A percentile compares a stretch with the other conserved stretches of the same genome.
Evolutionary conservation across 2,329 filamentous ascomycete species (phyloP).

Genomic region (Ascochyta koolunga): DNA sequence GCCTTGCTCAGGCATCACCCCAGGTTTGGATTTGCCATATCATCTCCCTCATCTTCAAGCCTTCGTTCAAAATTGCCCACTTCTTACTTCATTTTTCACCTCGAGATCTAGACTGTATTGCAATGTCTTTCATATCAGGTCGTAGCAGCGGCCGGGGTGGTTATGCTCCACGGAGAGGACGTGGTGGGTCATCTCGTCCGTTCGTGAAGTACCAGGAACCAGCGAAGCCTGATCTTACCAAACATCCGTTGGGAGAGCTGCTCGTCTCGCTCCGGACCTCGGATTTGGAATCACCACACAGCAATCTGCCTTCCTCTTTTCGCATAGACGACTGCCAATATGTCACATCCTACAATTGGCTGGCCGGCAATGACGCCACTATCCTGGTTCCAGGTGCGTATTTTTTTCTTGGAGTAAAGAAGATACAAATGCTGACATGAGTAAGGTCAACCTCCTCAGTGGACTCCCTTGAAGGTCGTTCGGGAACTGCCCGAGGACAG

Average conservation of each 20-base stretch:
- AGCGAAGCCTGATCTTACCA: conserved; percentile 30
- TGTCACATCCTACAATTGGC: conserved; percentile 62
- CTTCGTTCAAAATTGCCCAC: no score
- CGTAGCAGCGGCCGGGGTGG: conserved; percentile 23
- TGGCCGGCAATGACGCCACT: conserved; percentile 43
- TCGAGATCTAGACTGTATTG: background rate
- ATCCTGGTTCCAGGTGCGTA: conserved; percentile 45
- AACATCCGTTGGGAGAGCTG: conserved; percentile 40
- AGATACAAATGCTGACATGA: conserved; percentile 3
- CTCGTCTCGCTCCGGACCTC: conserved; percentile 25
- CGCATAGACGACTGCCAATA: conserved; percentile 51
- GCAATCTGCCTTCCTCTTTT: background rate
- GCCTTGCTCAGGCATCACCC: conserved; percentile 33
- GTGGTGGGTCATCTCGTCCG: conserved; percentile 18
- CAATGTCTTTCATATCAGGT: conserved; percentile 2
- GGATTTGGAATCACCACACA: conserved; percentile 10
- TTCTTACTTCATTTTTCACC: background rate
- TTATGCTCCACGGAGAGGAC: conserved; percentile 31
- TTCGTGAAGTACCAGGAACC: conserved; percentile 17
- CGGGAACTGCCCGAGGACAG: conserved; percentile 52
- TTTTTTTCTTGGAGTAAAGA: background rate
- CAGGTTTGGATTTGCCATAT: conserved; percentile 5
- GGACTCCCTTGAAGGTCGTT: conserved; percentile 52
- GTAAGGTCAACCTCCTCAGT: conserved; percentile 58
- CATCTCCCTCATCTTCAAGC: no score